A percentile compares a stretch with the other conserved stretches of the same genome.
phyloP scores from a whole-genome alignment of 257 asterid genomes.

The Forsythia viridissima region DNA sequence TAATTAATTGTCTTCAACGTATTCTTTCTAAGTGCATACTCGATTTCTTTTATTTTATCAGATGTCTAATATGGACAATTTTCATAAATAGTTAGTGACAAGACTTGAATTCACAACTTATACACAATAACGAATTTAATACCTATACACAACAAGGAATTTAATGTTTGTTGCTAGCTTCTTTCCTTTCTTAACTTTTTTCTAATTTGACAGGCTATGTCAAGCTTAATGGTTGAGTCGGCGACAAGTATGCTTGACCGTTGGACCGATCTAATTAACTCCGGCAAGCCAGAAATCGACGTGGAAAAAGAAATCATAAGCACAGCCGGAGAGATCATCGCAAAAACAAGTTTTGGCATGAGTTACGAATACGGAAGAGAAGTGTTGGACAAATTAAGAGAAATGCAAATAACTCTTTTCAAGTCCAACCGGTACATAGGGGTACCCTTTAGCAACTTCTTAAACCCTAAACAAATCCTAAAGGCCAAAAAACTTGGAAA shows the following conservation, averaged over 20 bases:
- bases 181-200: neutral
- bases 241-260: slow-evolving; percentile 60
- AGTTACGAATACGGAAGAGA: slow-evolving; percentile 49
- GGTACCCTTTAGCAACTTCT: slow-evolving; percentile 65
- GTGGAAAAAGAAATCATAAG: slow-evolving; percentile 65
- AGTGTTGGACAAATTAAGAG: slow-evolving; percentile 66
- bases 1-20: too few relatives aligned
- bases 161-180: neutral
- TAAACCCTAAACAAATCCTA: slow-evolving; percentile 50
- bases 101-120: neutral
- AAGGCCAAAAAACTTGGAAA: slow-evolving; percentile 62
- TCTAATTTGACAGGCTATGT: slow-evolving; percentile 56
- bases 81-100: neutral
- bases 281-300: slow-evolving; percentile 62
- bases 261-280: slow-evolving; percentile 49
- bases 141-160: neutral
- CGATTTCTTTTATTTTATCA: too few relatives aligned
- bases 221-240: slow-evolving; percentile 72
- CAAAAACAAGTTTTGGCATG: slow-evolving; percentile 71
- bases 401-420: slow-evolving; percentile 75
- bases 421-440: slow-evolving; percentile 73
- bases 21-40: too few relatives aligned
- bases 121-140: neutral
- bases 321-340: slow-evolving; percentile 85
- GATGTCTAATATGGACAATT: too few relatives aligned